These are phyloP conservation scores for Prunus campanulata DNA, from an alignment of 306 rosid genomes.

Conservation along the genomic window DNA sequence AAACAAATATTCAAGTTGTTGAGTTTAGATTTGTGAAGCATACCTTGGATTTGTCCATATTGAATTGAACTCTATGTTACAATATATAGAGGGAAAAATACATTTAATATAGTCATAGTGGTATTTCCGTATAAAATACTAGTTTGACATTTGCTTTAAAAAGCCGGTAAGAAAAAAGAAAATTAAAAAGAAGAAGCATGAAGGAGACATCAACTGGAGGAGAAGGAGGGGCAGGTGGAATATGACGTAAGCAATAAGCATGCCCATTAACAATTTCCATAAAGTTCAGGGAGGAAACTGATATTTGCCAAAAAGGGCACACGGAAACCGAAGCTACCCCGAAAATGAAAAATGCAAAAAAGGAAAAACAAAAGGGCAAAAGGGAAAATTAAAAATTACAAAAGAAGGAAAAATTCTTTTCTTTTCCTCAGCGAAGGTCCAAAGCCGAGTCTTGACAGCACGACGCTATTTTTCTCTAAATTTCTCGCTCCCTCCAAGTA, in stretches of 20 bases:
- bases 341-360: background rate
- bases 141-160: background rate
- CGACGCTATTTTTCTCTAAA: background rate
- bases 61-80: no score
- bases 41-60: no score
- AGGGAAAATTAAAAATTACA: background rate
- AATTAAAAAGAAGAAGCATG: background rate
- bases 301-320: background rate
- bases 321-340: slow-evolving; percentile 1
- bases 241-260: background rate
- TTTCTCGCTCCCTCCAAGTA: slow-evolving; percentile 10
- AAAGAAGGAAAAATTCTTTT: slow-evolving; percentile 14
- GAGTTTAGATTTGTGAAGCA: no score
- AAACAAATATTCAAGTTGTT: no score
- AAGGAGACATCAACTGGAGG: background rate
- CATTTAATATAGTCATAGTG: background rate
- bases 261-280: background rate
- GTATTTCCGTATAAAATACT: background rate
- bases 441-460: slow-evolving; percentile 20
- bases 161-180: background rate
- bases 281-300: slow-evolving; percentile 1
- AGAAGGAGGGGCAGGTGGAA: background rate
- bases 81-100: no score
- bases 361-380: background rate
- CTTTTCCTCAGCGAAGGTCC: slow-evolving; percentile 21